A percentile compares a stretch with the other conserved stretches of the same genome.
These are phyloP conservation scores for Lycium ferocissimum DNA, from an alignment of 257 asterid species.

Conservation along the genomic window DNA sequence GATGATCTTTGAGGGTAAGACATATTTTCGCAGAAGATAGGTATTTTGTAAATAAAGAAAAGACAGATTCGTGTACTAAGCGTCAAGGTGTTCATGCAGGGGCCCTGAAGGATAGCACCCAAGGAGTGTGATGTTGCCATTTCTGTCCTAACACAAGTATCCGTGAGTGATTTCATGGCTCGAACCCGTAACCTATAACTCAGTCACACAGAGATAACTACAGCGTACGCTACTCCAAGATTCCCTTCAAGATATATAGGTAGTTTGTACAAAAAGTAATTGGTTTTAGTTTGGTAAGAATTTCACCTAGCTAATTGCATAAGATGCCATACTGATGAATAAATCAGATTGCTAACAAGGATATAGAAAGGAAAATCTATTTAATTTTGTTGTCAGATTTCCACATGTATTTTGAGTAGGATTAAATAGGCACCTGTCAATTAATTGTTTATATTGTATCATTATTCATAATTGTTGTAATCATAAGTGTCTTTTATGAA, in stretches of 20 bases:
- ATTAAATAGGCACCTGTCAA: neutral
- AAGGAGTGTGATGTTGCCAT: neutral
- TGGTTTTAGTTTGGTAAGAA: neutral
- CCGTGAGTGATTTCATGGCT: no score
- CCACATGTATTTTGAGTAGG: neutral
- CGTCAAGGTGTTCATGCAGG: no score
- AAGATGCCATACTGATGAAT: neutral
- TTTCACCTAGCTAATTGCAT: neutral
- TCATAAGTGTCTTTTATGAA: neutral
- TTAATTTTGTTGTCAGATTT: neutral
- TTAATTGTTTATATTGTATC: neutral
- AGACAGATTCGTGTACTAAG: no score
- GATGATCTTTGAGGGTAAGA: constrained; percentile 73
- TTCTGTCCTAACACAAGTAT: neutral
- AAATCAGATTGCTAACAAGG: neutral
- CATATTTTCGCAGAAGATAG: constrained; percentile 51
- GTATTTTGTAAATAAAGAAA: no score
- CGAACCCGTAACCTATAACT: no score
- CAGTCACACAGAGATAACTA: no score
- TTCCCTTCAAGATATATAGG: no score
- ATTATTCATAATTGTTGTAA: neutral
- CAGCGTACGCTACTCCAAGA: no score
- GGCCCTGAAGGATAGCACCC: no score
- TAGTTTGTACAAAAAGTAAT: no score
- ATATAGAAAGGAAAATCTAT: neutral